Conservation (phyloP, 1,284 basidiomycete species). For the Cutaneotrichosporon sp. region DNA sequence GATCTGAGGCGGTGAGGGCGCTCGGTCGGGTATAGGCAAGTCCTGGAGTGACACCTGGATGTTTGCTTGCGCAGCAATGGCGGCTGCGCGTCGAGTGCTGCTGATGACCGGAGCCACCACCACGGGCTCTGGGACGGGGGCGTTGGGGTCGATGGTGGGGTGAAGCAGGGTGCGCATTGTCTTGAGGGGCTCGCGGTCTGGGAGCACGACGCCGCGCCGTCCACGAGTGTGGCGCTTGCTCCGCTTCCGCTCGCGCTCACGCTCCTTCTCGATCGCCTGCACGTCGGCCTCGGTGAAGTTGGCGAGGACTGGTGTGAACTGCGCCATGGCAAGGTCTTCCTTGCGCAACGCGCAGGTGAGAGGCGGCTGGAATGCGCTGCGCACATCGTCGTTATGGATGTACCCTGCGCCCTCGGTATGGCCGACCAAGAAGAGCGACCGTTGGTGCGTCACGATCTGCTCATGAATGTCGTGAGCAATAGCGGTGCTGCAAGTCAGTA, state of each 20-base stretch:
- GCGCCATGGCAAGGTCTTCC: constrained; percentile 66
- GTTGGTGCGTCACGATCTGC: constrained; percentile 87
- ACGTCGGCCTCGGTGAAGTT: constrained; percentile 86
- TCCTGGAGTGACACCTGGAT: constrained; percentile 52
- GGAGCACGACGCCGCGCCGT: constrained; percentile 80
- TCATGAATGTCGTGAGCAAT: constrained; percentile 95
- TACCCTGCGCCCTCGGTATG: constrained; percentile 76
- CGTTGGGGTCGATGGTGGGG: constrained; percentile 43
- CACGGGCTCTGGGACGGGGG: constrained; percentile 60
- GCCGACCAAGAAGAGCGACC: constrained; percentile 86
- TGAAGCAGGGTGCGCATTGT: constrained; percentile 81
- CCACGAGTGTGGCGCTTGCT: constrained; percentile 80
- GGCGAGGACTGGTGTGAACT: constrained; percentile 83
- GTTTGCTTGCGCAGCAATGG: constrained; percentile 68
- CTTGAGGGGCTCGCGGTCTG: constrained; percentile 88
- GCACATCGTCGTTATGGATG: constrained; percentile 88
- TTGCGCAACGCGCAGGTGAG: constrained; percentile 64
- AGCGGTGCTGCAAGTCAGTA: constrained; percentile 61
- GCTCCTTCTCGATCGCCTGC: constrained; percentile 83
- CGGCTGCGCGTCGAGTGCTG: constrained; percentile 70
- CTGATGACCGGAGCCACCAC: constrained; percentile 9
- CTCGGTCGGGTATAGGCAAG: constrained; percentile 49
- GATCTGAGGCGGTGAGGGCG: constrained; percentile 52
- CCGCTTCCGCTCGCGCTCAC: constrained; percentile 85
- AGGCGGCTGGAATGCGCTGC: constrained; percentile 80